Conservation (phyloP, 1,284 basidiomycete species). For the Vanrija sp. region DNA sequence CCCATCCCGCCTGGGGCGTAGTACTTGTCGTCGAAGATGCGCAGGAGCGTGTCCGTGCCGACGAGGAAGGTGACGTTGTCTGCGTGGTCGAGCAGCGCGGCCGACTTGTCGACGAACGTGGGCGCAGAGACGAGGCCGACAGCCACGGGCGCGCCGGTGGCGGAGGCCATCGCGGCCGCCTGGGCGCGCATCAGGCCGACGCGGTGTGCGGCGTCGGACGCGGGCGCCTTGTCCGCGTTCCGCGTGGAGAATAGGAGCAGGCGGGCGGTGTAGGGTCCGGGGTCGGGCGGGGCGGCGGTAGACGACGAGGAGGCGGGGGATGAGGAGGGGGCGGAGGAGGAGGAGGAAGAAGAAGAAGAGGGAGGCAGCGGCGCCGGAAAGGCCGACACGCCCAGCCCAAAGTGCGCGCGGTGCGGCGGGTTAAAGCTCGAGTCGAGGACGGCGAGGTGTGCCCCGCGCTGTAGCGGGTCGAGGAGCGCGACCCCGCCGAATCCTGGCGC, state of each 20-base stretch:
- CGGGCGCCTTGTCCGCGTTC: constrained; percentile 80
- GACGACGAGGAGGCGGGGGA: background rate
- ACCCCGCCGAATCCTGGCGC: constrained; percentile 12
- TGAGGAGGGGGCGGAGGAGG: constrained; percentile 34
- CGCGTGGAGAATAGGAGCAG: constrained; percentile 79
- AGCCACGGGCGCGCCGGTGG: constrained; percentile 9
- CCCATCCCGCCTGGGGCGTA: constrained; percentile 56
- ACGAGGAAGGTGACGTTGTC: constrained; percentile 53
- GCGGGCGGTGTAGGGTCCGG: constrained; percentile 61
- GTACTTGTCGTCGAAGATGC: constrained; percentile 76
- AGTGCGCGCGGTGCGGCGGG: constrained; percentile 83
- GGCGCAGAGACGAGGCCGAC: constrained; percentile 82
- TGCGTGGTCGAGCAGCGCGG: constrained; percentile 52
- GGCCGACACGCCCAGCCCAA: constrained; percentile 60
- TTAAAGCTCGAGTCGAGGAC: constrained; percentile 93
- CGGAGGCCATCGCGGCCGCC: constrained; percentile 54
- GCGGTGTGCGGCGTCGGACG: constrained; percentile 68
- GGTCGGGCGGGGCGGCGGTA: constrained; percentile 21
- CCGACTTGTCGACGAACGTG: constrained; percentile 80
- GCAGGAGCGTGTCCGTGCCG: constrained; percentile 82
- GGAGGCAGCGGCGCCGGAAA: constrained; percentile 18
- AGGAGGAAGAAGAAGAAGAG: constrained; percentile 47
- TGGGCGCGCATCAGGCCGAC: constrained; percentile 76
- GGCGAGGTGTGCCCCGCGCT: constrained; percentile 40
- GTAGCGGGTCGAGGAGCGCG: constrained; percentile 17